phyloP scores from a whole-genome alignment of 805 yeast species.

The Starmera amethionina region DNA sequence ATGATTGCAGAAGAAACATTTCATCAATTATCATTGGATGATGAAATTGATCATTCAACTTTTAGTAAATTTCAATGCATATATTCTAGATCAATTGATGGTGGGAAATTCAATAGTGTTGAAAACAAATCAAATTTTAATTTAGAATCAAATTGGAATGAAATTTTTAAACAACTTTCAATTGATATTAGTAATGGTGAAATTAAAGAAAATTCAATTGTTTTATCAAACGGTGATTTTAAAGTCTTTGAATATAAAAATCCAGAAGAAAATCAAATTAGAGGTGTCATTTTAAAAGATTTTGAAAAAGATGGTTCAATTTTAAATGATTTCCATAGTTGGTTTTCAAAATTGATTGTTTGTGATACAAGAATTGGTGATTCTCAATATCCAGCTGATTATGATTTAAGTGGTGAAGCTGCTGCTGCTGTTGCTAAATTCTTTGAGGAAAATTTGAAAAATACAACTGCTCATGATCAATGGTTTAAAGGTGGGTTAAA shows the following conservation, averaged over 20 bases:
- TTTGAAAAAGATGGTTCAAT: constrained; percentile 18
- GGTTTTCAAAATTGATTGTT: constrained; percentile 28
- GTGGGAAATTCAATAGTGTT: constrained; percentile 12
- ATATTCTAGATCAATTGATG: constrained; percentile 21
- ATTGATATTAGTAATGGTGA: neutral
- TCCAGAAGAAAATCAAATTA: constrained; percentile 21
- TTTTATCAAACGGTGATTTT: constrained; percentile 6
- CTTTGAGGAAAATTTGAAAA: constrained; percentile 38
- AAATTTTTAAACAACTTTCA: neutral
- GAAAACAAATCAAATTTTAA: constrained; percentile 24
- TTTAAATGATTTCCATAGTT: constrained; percentile 18
- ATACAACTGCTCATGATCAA: constrained; percentile 34
- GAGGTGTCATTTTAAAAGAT: constrained; percentile 28
- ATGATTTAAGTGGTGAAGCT: constrained; percentile 9
- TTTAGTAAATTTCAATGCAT: constrained; percentile 28
- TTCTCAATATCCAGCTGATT: constrained; percentile 8
- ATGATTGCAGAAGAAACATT: neutral
- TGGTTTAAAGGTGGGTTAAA: constrained; percentile 39
- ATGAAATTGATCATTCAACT: constrained; percentile 22
- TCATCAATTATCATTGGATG: neutral
- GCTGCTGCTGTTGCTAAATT: constrained; percentile 27
- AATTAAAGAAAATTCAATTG: constrained; percentile 5
- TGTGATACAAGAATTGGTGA: constrained; percentile 23
- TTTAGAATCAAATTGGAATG: constrained; percentile 20
- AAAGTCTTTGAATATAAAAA: constrained; percentile 23